A percentile compares a stretch with the other conserved stretches of the same genome.
These are phyloP conservation scores for Stentor roeselii DNA, from an alignment of 73 alveolate genomes.

Conservation along the genomic window DNA sequence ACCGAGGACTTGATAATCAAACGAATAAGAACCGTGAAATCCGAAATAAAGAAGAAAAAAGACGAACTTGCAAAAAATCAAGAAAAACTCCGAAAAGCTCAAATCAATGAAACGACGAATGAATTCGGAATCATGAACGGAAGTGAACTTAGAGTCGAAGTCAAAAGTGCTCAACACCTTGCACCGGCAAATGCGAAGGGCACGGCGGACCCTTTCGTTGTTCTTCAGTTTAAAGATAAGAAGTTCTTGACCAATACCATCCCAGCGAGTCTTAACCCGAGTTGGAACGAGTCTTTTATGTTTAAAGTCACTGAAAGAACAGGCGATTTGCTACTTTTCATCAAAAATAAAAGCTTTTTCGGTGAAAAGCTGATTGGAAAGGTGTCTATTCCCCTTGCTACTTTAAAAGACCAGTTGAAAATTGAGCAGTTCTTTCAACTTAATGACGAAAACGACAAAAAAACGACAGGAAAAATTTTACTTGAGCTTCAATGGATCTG, in stretches of 20 bases:
- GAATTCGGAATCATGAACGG: slow-evolving; percentile 7
- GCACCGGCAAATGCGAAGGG: background rate
- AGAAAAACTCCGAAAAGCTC: background rate
- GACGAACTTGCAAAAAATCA: background rate
- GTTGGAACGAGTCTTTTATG: background rate
- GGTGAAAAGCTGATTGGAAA: background rate
- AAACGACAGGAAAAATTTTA: background rate
- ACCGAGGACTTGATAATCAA: background rate
- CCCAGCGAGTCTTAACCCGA: background rate
- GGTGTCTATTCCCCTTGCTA: background rate
- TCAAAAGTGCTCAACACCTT: background rate
- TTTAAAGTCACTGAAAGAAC: background rate
- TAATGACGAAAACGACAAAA: background rate
- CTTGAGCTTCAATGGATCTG: background rate
- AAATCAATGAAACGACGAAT: background rate
- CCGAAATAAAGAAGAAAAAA: background rate
- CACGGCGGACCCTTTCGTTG: background rate
- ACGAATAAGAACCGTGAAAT: background rate
- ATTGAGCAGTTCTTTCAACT: background rate
- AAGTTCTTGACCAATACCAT: background rate
- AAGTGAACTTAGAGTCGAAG: background rate
- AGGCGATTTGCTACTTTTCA: background rate
- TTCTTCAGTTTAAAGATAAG: background rate
- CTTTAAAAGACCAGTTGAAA: background rate
- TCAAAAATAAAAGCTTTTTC: background rate